Conservation (phyloP, 805 yeast species). For the Barnettozyma populi region DNA sequence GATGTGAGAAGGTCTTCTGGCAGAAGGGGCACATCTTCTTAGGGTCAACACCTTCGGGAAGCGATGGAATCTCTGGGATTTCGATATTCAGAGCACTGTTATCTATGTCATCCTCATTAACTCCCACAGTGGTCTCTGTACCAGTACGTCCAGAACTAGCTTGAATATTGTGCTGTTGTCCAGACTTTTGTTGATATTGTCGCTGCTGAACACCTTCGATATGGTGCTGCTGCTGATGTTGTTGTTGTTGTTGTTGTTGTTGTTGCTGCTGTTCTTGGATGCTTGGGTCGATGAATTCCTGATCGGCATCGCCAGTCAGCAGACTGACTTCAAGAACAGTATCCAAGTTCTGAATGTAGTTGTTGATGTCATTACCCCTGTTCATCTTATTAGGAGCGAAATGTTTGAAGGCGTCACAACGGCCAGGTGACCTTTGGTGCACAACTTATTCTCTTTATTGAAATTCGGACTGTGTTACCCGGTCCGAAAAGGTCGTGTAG, state of each 20-base stretch:
- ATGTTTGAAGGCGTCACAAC: slow-evolving; percentile 1
- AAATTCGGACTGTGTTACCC: background rate
- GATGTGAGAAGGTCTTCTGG: slow-evolving; percentile 46
- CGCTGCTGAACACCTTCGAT: background rate
- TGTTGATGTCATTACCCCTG: slow-evolving; percentile 8
- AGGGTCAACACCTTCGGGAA: slow-evolving; percentile 28
- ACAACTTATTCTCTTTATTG: too few relatives aligned
- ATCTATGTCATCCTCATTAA: background rate
- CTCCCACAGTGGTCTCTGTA: background rate
- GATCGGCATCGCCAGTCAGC: slow-evolving; percentile 3
- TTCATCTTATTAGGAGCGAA: background rate
- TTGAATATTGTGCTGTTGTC: background rate
- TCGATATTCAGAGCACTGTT: background rate
- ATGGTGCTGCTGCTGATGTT: background rate
- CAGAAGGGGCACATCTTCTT: slow-evolving; percentile 45
- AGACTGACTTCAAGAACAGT: slow-evolving; percentile 13
- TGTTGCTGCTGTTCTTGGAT: slow-evolving; percentile 7
- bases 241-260: background rate
- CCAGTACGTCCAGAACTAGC: background rate
- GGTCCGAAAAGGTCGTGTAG: background rate
- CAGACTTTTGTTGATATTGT: background rate
- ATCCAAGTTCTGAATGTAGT: slow-evolving; percentile 17
- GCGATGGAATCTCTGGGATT: slow-evolving; percentile 16
- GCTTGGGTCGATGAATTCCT: slow-evolving; percentile 10
- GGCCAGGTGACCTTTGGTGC: background rate